These are phyloP conservation scores for Gremmenia infestans DNA, from an alignment of 2,329 filamentous ascomycete species.

Conservation along the genomic window DNA sequence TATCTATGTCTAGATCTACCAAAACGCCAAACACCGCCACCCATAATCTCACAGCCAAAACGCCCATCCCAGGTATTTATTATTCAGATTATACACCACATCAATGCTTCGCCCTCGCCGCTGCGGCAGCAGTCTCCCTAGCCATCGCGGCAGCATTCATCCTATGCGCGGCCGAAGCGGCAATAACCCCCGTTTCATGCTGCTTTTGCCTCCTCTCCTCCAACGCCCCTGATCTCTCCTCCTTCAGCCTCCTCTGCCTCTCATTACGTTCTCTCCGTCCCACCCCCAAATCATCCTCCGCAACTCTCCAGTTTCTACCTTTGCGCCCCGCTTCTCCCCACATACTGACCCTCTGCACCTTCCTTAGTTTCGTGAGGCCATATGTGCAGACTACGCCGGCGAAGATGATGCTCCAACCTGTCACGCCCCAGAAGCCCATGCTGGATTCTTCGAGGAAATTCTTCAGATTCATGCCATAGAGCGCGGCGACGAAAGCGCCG, in stretches of 20 bases:
- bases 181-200: constrained; percentile 9
- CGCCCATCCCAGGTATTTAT: not conserved
- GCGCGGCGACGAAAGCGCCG: constrained; percentile 90
- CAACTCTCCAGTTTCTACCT: constrained; percentile 28
- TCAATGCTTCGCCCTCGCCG: not conserved
- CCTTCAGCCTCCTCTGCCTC: constrained; percentile 22
- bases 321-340: constrained; percentile 37
- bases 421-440: constrained; percentile 77
- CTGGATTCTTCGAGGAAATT: constrained; percentile 96
- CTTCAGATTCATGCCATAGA: constrained; percentile 99
- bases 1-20: not conserved
- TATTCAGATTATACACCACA: not conserved
- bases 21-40: not conserved
- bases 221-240: constrained; percentile 16
- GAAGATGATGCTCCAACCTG: constrained; percentile 63
- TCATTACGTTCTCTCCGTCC: constrained; percentile 19
- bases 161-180: constrained; percentile 4
- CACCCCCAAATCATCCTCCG: constrained; percentile 23
- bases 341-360: constrained; percentile 87
- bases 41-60: not conserved
- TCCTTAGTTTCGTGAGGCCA: constrained; percentile 76
- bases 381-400: constrained; percentile 77
- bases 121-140: not conserved
- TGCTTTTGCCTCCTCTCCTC: constrained; percentile 15
- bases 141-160: not conserved